Conservation (phyloP, 768 basidiomycete species). For the Termitomyces sp. region DNA sequence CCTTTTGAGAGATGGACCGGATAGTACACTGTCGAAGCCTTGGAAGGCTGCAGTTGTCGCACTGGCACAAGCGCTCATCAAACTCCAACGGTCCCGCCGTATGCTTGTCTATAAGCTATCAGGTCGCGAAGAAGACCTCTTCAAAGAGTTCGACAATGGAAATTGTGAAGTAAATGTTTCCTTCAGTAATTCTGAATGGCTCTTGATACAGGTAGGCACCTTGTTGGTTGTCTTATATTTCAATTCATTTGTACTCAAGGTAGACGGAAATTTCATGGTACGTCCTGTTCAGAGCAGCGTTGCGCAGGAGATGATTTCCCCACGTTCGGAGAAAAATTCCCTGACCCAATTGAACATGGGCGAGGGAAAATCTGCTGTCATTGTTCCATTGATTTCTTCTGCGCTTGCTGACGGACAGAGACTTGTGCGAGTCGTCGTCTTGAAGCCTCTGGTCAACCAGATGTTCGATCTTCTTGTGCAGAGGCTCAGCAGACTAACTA, state of each 20-base stretch:
- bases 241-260: not conserved
- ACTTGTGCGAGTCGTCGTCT: conserved; percentile 42
- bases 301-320: conserved; percentile 42
- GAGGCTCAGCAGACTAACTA: conserved; percentile 35
- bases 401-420: conserved; percentile 36
- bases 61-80: conserved; percentile 23
- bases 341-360: conserved; percentile 53
- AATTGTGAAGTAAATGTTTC: conserved; percentile 4
- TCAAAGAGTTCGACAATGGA: conserved; percentile 19
- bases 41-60: conserved; percentile 26
- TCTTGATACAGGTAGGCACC: conserved; percentile 33
- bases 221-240: not conserved
- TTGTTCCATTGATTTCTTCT: conserved; percentile 37
- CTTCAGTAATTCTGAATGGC: conserved; percentile 31
- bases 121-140: conserved; percentile 23
- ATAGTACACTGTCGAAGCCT: conserved; percentile 4
- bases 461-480: conserved; percentile 45
- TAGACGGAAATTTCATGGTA: conserved; percentile 22
- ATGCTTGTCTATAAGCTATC: conserved; percentile 2
- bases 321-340: conserved; percentile 27
- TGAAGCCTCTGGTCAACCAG: conserved; percentile 39
- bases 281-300: conserved; percentile 37
- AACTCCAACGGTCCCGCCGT: conserved; percentile 19
- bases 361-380: conserved; percentile 49
- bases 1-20: conserved; percentile 20